Percentiles rank a stretch among this genome's conserved stretches.
phyloP scores from a whole-genome alignment of 2,329 filamentous ascomycete genomes.

The Aureobasidium melanogenum region DNA sequence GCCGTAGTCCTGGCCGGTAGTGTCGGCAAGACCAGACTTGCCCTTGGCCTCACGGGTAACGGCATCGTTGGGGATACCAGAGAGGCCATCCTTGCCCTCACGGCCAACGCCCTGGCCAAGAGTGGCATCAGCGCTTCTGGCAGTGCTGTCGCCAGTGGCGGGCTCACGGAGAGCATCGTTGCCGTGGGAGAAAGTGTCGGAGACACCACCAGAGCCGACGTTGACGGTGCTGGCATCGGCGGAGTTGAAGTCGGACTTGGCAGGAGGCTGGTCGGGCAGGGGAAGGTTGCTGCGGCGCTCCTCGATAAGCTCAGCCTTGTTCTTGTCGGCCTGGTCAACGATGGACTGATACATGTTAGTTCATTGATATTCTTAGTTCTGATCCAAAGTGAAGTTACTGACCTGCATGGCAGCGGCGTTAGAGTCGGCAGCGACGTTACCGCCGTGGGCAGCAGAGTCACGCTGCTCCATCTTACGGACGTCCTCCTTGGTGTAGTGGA shows the following conservation, averaged over 20 bases:
- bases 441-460: constrained; percentile 30
- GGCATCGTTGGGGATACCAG: constrained; percentile 52
- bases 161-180: constrained; percentile 39
- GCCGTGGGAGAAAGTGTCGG: constrained; percentile 31
- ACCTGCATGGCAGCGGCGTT: constrained; percentile 41
- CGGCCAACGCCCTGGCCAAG: constrained; percentile 47
- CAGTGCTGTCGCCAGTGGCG: constrained; percentile 46
- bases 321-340: constrained; percentile 24
- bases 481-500: constrained; percentile 41
- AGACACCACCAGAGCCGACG: constrained; percentile 53
- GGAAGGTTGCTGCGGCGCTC: constrained; percentile 64
- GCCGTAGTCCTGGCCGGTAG: constrained; percentile 33
- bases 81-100: constrained; percentile 50
- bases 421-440: constrained; percentile 35
- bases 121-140: constrained; percentile 46
- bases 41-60: constrained; percentile 38
- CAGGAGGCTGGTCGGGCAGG: constrained; percentile 67
- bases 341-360: constrained; percentile 11
- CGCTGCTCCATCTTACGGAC: constrained; percentile 40
- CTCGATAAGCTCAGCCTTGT: constrained; percentile 58
- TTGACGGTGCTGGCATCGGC: constrained; percentile 60
- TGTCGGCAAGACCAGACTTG: constrained; percentile 33
- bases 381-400: neutral
- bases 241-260: constrained; percentile 71
- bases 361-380: neutral